These are phyloP conservation scores for Kodamaea hsintzibuensis DNA, from an alignment of 805 yeast genomes.

Conservation along the genomic window DNA sequence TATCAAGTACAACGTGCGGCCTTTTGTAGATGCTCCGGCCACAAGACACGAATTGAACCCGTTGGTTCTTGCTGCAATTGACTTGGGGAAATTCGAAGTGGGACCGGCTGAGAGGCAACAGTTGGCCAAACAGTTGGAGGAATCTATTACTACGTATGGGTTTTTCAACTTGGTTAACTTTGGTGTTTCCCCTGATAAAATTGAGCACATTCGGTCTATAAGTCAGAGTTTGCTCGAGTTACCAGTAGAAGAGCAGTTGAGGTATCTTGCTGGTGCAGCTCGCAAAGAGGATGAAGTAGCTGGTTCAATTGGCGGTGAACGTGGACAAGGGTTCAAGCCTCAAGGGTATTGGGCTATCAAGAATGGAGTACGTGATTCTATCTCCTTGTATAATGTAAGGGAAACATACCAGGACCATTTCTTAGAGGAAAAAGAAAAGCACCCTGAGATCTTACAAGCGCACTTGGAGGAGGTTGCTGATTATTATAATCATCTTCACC, in stretches of 20 bases:
- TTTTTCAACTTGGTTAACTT: constrained; percentile 17
- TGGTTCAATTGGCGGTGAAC: constrained; percentile 10
- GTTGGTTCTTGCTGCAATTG: constrained; percentile 7
- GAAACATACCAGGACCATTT: constrained; percentile 6
- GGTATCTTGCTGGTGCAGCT: constrained; percentile 31
- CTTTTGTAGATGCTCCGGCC: constrained; percentile 10
- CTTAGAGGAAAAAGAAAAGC: constrained; percentile 4
- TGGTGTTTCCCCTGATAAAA: constrained; percentile 21
- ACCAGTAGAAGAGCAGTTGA: constrained; percentile 25
- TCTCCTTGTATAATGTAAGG: constrained; percentile 10
- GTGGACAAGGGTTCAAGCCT: constrained; percentile 14
- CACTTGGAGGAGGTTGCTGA: constrained; percentile 10
- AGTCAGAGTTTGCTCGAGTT: constrained; percentile 26
- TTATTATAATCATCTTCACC: constrained; percentile 9
- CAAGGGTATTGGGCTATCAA: constrained; percentile 13
- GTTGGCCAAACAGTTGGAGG: constrained; percentile 8
- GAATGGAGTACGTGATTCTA: constrained; percentile 11
- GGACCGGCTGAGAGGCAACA: constrained; percentile 3
- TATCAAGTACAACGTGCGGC: constrained; percentile 8
- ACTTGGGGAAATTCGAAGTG: constrained; percentile 6
- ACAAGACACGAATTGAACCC: constrained; percentile 4
- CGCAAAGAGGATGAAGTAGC: constrained; percentile 26
- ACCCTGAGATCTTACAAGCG: constrained; percentile 10
- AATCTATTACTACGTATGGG: constrained; percentile 11
- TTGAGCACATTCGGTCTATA: constrained; percentile 22